phyloP scores from a whole-genome alignment of 352 stramenopile genomes.

The Pythium oligandrum region DNA sequence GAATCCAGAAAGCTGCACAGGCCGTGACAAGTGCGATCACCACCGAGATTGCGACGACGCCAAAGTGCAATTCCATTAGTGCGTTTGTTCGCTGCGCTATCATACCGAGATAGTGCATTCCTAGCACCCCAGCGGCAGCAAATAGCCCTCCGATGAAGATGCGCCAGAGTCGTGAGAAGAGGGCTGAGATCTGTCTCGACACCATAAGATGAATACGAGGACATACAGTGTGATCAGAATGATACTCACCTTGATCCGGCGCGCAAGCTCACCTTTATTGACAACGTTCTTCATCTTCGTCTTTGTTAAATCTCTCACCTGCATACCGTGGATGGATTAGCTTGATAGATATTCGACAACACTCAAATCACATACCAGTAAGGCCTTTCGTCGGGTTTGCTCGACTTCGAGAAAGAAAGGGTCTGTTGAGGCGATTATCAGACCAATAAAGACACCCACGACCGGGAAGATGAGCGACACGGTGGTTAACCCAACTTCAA shows the following conservation, averaged over 20 bases:
- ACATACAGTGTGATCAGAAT: no score
- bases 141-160: constrained; percentile 50
- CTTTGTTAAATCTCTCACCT: constrained; percentile 35
- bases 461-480: constrained; percentile 54
- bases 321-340: neutral
- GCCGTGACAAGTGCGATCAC: constrained; percentile 54
- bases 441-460: constrained; percentile 47
- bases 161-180: constrained; percentile 50
- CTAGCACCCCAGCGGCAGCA: constrained; percentile 62
- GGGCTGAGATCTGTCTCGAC: constrained; percentile 8
- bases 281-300: constrained; percentile 44
- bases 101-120: constrained; percentile 99
- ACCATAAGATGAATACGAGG: neutral
- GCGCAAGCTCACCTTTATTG: constrained; percentile 42
- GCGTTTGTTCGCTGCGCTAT: constrained; percentile 88
- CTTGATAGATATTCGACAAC: neutral
- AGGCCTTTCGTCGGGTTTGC: constrained; percentile 39
- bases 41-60: constrained; percentile 40
- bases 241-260: constrained; percentile 36
- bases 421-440: constrained; percentile 53
- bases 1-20: constrained; percentile 63
- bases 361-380: constrained; percentile 17
- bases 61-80: constrained; percentile 32
- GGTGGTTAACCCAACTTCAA: constrained; percentile 47
- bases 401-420: constrained; percentile 69